Base-by-base conservation (phyloP, 2,329 filamentous ascomycete species). In the Fusarium pseudocircinatum region DNA sequence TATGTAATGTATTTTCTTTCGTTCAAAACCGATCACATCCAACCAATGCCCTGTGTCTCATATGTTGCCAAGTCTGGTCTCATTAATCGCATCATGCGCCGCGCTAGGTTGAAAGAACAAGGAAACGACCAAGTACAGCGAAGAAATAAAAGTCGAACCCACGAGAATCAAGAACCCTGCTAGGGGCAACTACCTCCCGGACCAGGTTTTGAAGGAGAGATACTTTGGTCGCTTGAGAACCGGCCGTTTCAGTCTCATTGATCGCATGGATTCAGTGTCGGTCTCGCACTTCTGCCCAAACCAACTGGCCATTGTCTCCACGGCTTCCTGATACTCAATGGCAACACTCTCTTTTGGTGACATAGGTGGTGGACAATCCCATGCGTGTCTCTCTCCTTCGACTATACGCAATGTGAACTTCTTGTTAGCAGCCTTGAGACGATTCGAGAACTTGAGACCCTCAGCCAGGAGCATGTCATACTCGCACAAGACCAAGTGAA, bases 381-480 rank as follows among this genome's bases (percentile, higher is more conserved):
- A 87, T 4, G 81, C 85, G 65, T 87, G 85, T 63, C 83, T 83
- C 72, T 86, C 85, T 15, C 81, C 82, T 40, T 83, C 75, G 7
- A 87, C 85, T 14, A 87, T 72, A n/a, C 85, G 83, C 34, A 84
- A 69, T 8, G 79, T 83, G 60, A 83, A 77, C 18, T 75, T 69
- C 68, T 82, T 82, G 13, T 80, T 76, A 15, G 76, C 68, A 10
- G 67, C 53, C 53, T 83, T 79, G 14, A 94, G 79, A 26, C 91
- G 84, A 58, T 89, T 85, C 16, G 89, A 86, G 70, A 95, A 91
- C 9, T 85, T 83, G 67, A 91, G 83, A 16, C 88, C 89, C 77
- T 92, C 90, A 4, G 82, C 83, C 15, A 90, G 84, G n/a, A 92
- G 80, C 88, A 92, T 91, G 78, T 92, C 89, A 79, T 86, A 88